phyloP scores from a whole-genome alignment of 495 filamentous ascomycete genomes.

The Tuber borchii region DNA sequence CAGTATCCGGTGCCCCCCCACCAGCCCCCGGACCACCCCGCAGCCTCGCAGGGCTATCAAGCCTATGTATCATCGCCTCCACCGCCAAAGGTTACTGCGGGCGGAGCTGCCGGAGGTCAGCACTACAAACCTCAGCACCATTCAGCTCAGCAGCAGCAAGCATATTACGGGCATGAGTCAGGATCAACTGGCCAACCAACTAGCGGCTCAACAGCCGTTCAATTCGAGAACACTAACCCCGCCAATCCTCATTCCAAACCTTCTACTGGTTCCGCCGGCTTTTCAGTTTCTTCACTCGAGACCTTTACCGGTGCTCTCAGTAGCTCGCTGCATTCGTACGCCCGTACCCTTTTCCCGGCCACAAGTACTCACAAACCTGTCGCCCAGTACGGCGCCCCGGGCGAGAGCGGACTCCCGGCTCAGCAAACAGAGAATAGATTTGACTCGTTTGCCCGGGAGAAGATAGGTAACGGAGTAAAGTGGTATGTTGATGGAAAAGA shows the following conservation, averaged over 20 bases:
- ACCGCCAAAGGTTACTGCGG: background rate
- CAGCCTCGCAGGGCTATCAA: background rate
- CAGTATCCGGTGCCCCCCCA: conserved; percentile 10
- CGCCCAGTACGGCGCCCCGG: conserved; percentile 10
- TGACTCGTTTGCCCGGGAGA: conserved; percentile 70
- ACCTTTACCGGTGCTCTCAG: conserved; percentile 37
- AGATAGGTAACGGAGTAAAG: conserved; percentile 63
- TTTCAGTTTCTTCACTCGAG: conserved; percentile 16
- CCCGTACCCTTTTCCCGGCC: conserved; percentile 37
- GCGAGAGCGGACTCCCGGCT: conserved; percentile 19
- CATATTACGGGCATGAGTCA: conserved; percentile 13
- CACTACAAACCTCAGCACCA: conserved; percentile 30
- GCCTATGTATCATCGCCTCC: conserved; percentile 1
- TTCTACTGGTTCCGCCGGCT: background rate
- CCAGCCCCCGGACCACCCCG: background rate
- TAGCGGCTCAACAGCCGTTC: background rate
- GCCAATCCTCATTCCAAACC: conserved; percentile 16
- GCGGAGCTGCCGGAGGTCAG: conserved; percentile 5
- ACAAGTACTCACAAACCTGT: conserved; percentile 21
- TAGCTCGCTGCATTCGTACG: conserved; percentile 35
- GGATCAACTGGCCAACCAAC: background rate
- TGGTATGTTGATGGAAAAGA: conserved; percentile 92
- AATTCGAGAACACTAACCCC: conserved; percentile 7
- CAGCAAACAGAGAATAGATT: conserved; percentile 57
- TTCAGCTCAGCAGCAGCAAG: conserved; percentile 26